These are phyloP conservation scores for Leishmania amazonensis DNA, from an alignment of 208 protist genomes.

Conservation along the genomic window DNA sequence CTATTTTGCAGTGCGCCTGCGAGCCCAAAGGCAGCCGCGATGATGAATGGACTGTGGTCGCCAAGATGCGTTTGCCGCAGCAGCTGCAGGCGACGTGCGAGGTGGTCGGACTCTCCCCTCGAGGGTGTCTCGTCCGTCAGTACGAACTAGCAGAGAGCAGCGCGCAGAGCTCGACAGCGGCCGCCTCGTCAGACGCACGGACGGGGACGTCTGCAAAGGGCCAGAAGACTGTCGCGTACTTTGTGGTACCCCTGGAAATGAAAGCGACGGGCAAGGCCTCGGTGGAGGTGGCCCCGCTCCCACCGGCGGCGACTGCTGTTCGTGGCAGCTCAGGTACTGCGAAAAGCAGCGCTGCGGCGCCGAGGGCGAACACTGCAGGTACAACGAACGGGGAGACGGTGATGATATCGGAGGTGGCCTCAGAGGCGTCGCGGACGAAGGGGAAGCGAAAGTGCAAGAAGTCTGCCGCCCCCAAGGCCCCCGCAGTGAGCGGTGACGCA, in stretches of 20 bases:
- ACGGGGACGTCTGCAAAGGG: too few species aligned
- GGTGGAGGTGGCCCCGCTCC: not conserved
- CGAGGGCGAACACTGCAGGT: not conserved
- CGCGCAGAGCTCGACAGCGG: not conserved
- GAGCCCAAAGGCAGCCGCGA: slow-evolving; percentile 12
- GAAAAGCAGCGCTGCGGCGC: not conserved
- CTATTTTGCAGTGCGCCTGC: slow-evolving; percentile 35
- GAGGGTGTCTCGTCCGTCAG: slow-evolving; percentile 16
- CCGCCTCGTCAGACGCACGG: not conserved
- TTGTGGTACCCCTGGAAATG: slow-evolving; percentile 28
- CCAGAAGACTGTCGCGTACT: slow-evolving; percentile 6
- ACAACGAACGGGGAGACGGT: not conserved
- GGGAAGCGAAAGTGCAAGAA: slow-evolving; percentile 23
- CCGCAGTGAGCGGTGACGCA: slow-evolving; percentile 2
- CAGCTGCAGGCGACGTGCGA: slow-evolving; percentile 15
- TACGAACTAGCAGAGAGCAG: not conserved
- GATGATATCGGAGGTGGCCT: not conserved
- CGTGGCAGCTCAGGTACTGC: not conserved
- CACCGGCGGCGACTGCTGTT: not conserved
- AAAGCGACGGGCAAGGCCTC: slow-evolving; percentile 13
- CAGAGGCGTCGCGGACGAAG: slow-evolving; percentile 1
- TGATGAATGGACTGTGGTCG: slow-evolving; percentile 16
- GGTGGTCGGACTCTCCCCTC: slow-evolving; percentile 20
- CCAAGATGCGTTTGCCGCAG: slow-evolving; percentile 27
- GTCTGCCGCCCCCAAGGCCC: not conserved